Conservation (phyloP, 2,329 filamentous ascomycete species). For the Exophiala dermatitidis region DNA sequence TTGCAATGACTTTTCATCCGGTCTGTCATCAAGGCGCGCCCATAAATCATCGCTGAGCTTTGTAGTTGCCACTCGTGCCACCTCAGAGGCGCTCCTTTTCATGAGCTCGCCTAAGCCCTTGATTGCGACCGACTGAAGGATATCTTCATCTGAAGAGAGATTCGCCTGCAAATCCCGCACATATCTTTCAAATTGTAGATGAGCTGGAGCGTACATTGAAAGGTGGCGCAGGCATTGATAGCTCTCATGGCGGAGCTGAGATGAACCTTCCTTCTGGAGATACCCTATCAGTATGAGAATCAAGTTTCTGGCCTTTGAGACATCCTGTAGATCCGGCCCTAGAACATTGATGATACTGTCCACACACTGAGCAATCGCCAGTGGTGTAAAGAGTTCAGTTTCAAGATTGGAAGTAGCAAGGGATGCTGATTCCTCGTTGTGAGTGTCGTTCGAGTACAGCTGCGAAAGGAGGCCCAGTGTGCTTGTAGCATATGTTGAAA, state of each 20-base stretch:
- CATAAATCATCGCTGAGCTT: constrained; percentile 87
- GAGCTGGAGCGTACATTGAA: constrained; percentile 80
- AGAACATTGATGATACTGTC: constrained; percentile 96
- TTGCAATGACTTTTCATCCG: constrained; percentile 69
- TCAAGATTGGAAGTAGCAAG: constrained; percentile 85
- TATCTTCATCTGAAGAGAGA: constrained; percentile 59
- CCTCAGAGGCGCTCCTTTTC: constrained; percentile 80
- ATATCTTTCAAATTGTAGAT: constrained; percentile 77
- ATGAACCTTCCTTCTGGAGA: constrained; percentile 68
- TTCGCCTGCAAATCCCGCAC: constrained; percentile 74
- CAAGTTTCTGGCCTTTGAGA: constrained; percentile 82
- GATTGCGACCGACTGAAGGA: constrained; percentile 71
- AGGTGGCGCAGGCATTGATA: constrained; percentile 83
- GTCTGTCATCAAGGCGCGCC: constrained; percentile 73
- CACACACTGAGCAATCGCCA: constrained; percentile 77
- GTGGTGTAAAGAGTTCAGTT: constrained; percentile 71
- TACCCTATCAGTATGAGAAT: constrained; percentile 80
- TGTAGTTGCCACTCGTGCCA: constrained; percentile 65
- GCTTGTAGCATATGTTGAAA: constrained; percentile 81
- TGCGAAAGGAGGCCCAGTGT: constrained; percentile 91
- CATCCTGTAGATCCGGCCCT: constrained; percentile 88
- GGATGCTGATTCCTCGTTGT: constrained; percentile 75
- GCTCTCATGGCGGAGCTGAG: constrained; percentile 65
- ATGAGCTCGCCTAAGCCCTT: constrained; percentile 90
- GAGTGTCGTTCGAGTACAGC: constrained; percentile 82